Conservation (phyloP, 2,329 filamentous ascomycete genomes). For the Phialophora macrospora region DNA sequence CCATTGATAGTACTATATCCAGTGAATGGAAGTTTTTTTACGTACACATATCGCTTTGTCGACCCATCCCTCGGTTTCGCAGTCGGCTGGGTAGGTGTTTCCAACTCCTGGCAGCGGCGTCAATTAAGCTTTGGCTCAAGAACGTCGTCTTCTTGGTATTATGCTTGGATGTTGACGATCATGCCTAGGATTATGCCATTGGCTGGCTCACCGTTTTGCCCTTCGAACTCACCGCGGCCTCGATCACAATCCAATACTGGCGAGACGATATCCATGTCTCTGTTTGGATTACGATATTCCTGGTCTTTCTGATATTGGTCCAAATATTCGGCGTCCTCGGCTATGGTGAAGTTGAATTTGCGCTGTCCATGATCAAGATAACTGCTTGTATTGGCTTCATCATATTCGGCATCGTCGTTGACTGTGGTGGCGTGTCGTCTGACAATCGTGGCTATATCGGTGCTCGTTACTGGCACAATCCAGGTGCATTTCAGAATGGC, state of each 20-base stretch:
- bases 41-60: constrained; percentile 60
- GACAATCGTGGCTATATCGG: constrained; percentile 34
- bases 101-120: background rate
- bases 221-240: constrained; percentile 55
- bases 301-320: constrained; percentile 25
- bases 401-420: constrained; percentile 81
- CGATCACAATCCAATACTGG: constrained; percentile 65
- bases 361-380: constrained; percentile 63
- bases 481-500: constrained; percentile 54
- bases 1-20: constrained; percentile 58
- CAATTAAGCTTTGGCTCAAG: background rate
- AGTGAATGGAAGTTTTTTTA: constrained; percentile 66
- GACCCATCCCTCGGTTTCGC: constrained; percentile 40
- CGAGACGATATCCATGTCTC: constrained; percentile 41
- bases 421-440: constrained; percentile 68
- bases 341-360: constrained; percentile 58
- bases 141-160: background rate
- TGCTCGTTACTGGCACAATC: constrained; percentile 43
- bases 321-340: constrained; percentile 60
- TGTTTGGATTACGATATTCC: constrained; percentile 38
- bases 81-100: constrained; percentile 48
- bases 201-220: constrained; percentile 64
- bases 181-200: constrained; percentile 49
- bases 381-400: constrained; percentile 66
- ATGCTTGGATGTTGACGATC: background rate